A percentile compares a stretch with the other conserved stretches of the same genome.
These are phyloP conservation scores for Cordyceps tenuipes DNA, from an alignment of 2,329 filamentous ascomycete species.

Conservation along the genomic window DNA sequence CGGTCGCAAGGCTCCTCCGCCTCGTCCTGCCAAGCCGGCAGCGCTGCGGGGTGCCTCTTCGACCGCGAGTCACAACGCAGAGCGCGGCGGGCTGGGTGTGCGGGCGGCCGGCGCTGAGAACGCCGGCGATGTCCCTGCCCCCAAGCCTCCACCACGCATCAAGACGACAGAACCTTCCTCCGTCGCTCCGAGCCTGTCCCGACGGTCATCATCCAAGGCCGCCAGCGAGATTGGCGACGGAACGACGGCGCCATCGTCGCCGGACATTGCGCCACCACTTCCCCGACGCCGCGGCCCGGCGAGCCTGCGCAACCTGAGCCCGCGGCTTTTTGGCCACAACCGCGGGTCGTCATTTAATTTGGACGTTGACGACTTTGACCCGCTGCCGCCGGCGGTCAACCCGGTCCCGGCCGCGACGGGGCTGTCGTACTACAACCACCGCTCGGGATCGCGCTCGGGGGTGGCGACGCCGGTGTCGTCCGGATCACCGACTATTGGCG, in stretches of 20 bases:
- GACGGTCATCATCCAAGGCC: conserved; percentile 11
- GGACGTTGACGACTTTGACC: conserved; percentile 35
- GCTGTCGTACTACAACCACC: conserved; percentile 16
- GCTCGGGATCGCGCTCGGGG: conserved; percentile 21
- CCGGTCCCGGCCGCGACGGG: conserved; percentile 15
- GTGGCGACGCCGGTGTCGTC: conserved; percentile 23
- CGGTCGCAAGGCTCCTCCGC: conserved; percentile 33
- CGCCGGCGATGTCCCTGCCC: neutral
- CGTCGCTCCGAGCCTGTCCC: neutral
- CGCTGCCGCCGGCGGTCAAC: conserved; percentile 26
- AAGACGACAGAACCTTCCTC: neutral
- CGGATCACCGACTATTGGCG: conserved; percentile 26
- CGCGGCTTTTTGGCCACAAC: conserved; percentile 21
- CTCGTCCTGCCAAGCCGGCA: conserved; percentile 49
- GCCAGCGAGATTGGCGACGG: conserved; percentile 11
- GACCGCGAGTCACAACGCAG: conserved; percentile 17
- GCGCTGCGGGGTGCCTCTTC: conserved; percentile 41
- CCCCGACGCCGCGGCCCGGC: conserved; percentile 37
- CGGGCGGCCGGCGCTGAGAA: neutral
- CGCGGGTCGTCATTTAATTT: conserved; percentile 28
- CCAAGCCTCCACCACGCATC: conserved; percentile 14
- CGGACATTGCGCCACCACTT: conserved; percentile 34
- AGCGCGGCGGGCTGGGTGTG: neutral
- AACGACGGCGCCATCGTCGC: conserved; percentile 6
- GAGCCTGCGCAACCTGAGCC: conserved; percentile 24